A percentile compares a stretch with the other conserved stretches of the same genome.
Evolutionary conservation across 2,329 filamentous ascomycete species (phyloP).

Genomic region (Arthrobotrys iridis): DNA sequence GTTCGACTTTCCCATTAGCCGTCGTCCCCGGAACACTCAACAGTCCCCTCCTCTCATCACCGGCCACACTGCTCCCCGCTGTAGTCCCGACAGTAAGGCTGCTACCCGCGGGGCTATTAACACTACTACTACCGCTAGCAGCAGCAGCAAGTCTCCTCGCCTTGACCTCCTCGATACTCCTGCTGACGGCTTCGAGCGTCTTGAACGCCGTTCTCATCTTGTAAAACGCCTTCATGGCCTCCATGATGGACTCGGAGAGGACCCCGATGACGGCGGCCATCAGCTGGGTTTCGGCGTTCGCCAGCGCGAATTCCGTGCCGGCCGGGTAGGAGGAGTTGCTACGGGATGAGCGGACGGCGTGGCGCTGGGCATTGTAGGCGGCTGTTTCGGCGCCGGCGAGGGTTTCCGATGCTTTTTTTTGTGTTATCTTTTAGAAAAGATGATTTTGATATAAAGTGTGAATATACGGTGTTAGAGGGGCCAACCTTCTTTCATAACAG

Average conservation of each 20-base stretch:
- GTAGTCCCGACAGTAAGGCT: not conserved
- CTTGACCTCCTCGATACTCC: conserved; percentile 39
- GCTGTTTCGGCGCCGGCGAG: conserved; percentile 79
- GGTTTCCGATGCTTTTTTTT: conserved; percentile 70
- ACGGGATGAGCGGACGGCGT: conserved; percentile 74
- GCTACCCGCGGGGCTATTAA: no score
- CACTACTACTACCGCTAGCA: not conserved
- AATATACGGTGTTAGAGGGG: conserved; percentile 26
- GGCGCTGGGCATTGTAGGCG: conserved; percentile 79
- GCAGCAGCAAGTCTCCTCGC: conserved; percentile 19
- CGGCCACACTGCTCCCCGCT: conserved; percentile 32
- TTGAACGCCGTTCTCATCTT: conserved; percentile 89
- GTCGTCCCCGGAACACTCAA: conserved; percentile 57
- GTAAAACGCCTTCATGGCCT: conserved; percentile 90
- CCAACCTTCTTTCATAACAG: conserved; percentile 80
- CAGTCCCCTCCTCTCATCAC: conserved; percentile 55
- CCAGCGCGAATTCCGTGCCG: conserved; percentile 86
- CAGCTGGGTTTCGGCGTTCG: conserved; percentile 79
- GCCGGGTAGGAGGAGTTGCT: conserved; percentile 76
- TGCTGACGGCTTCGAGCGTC: conserved; percentile 76
- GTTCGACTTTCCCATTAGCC: conserved; percentile 10
- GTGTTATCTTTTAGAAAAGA: not conserved
- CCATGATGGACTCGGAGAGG: conserved; percentile 89
- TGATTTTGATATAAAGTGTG: conserved; percentile 43
- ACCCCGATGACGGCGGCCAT: conserved; percentile 74